A percentile compares a stretch with the other conserved stretches of the same genome.
phyloP scores from a whole-genome alignment of 345 rosid species.

The Gossypium ekmanianum region DNA sequence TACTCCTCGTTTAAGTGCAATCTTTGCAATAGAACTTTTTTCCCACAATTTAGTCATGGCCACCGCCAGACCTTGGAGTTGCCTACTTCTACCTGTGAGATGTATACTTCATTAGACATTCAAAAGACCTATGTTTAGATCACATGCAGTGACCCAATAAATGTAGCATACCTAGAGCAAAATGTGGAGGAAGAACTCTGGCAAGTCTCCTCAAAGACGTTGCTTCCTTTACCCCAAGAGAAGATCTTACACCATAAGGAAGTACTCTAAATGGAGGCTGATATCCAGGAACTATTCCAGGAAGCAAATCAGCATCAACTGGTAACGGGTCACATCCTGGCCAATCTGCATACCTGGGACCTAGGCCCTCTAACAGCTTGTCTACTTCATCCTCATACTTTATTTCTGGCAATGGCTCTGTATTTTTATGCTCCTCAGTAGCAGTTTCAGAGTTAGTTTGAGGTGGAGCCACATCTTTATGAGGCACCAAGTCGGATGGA shows the following conservation, averaged over 20 bases:
- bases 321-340: constrained; percentile 77
- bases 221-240: constrained; percentile 59
- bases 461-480: constrained; percentile 27
- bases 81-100: constrained; percentile 77
- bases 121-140: constrained; percentile 13
- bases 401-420: constrained; percentile 32
- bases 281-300: constrained; percentile 70
- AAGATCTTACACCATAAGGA: constrained; percentile 86
- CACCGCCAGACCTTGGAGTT: constrained; percentile 83
- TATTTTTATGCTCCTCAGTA: constrained; percentile 27
- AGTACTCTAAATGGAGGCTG: constrained; percentile 84
- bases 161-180: constrained; percentile 67
- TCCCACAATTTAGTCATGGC: constrained; percentile 88
- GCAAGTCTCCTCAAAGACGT: constrained; percentile 77
- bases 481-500: constrained; percentile 19
- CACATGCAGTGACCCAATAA: background rate
- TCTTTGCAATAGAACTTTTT: constrained; percentile 72
- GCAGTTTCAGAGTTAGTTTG: constrained; percentile 24
- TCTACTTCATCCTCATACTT: constrained; percentile 79
- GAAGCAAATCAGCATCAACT: constrained; percentile 93
- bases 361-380: constrained; percentile 68
- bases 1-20: constrained; percentile 90
- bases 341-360: constrained; percentile 92
- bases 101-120: constrained; percentile 18
- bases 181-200: constrained; percentile 87